Conservation (phyloP, 2,329 filamentous ascomycete species). For the Berkeleyomyces basicola region DNA sequence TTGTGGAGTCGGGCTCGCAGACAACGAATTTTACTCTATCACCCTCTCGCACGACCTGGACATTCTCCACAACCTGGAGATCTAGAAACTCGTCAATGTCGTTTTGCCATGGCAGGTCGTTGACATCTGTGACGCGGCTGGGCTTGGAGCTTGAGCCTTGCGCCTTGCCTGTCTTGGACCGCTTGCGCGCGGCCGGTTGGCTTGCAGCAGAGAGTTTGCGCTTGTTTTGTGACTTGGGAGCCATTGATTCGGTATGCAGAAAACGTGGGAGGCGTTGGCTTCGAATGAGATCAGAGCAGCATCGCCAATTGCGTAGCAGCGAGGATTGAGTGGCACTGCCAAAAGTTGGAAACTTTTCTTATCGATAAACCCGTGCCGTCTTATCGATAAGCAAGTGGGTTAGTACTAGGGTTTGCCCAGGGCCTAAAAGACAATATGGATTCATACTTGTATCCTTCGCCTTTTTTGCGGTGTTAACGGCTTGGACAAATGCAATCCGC, state of each 20-base stretch:
- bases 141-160: conserved; percentile 18
- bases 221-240: conserved; percentile 5
- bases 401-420: neutral
- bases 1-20: conserved; percentile 15
- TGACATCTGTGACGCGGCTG: conserved; percentile 23
- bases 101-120: conserved; percentile 44
- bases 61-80: conserved; percentile 78
- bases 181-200: conserved; percentile 3
- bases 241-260: neutral
- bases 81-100: conserved; percentile 91
- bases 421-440: neutral
- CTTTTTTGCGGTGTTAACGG: no score
- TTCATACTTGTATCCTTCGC: no score
- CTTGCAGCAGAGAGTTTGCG: conserved; percentile 1
- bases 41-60: conserved; percentile 62
- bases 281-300: neutral
- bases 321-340: neutral
- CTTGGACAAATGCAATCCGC: no score
- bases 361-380: neutral
- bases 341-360: conserved; percentile 1
- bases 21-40: conserved; percentile 40
- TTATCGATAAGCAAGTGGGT: neutral
- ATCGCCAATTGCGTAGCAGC: neutral
- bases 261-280: no score
- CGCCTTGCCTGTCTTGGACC: conserved; percentile 12